Conservation (phyloP, 2,329 filamentous ascomycete genomes). For the Trichophyton equinum region DNA sequence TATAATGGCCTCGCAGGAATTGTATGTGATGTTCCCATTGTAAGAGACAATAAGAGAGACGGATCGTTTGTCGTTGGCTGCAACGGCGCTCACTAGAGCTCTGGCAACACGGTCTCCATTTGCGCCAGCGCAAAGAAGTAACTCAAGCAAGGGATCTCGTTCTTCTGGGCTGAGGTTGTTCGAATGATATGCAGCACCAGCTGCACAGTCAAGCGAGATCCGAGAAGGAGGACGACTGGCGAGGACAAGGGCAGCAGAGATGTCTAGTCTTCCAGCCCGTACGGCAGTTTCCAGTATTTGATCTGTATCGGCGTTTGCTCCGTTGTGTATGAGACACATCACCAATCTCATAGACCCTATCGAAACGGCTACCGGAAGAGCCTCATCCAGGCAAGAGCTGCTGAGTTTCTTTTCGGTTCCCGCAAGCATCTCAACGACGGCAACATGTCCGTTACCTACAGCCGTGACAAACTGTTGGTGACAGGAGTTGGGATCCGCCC, state of each 20-base stretch:
- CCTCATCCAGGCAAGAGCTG: constrained; percentile 10
- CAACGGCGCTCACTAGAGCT: constrained; percentile 39
- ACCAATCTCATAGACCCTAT: constrained; percentile 9
- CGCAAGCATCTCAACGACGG: constrained; percentile 10
- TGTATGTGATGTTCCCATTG: constrained; percentile 44
- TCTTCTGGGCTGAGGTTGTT: constrained; percentile 37
- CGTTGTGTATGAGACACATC: constrained; percentile 12
- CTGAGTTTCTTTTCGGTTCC: constrained; percentile 9
- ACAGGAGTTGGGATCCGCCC: constrained; percentile 13
- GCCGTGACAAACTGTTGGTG: constrained; percentile 9
- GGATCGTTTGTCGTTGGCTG: constrained; percentile 43
- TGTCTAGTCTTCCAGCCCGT: constrained; percentile 37
- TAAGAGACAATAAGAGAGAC: constrained; percentile 42
- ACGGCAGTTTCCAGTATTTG: constrained; percentile 11
- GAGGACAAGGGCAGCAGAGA: constrained; percentile 44
- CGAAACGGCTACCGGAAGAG: constrained; percentile 9
- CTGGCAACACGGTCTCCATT: constrained; percentile 39
- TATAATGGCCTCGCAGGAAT: constrained; percentile 40
- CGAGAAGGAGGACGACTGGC: constrained; percentile 42
- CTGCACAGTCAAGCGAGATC: constrained; percentile 39
- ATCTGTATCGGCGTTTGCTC: constrained; percentile 11
- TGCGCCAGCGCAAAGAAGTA: constrained; percentile 47
- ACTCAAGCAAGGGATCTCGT: constrained; percentile 42
- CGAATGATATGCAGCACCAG: constrained; percentile 37
- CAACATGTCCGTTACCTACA: constrained; percentile 9